Evolutionary conservation across 192 early-diverging fungal species (phyloP), one percentile per base, ranked within the genome.

Genomic region (Coemansia sp.): DNA sequence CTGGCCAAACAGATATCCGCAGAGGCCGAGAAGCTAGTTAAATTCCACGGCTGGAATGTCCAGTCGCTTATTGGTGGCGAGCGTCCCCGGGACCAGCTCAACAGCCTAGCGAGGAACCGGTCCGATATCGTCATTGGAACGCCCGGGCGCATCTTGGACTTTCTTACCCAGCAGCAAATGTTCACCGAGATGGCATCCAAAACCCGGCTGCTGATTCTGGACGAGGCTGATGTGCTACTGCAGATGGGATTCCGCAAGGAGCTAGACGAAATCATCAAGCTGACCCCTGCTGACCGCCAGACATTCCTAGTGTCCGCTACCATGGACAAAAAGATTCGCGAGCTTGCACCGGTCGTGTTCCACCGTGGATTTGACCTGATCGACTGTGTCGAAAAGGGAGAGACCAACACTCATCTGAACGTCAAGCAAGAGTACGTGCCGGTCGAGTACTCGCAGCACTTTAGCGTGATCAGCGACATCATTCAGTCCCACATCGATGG

Each of bases 291-390:
- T 22, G 68, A 93, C 11, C 91, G 96, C 51, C 91, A 95, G 76
- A 97, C 95, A 2, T 88, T 95, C 74, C 89, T 99, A 74, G 97
- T 97, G 78, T 97, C 95, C 5, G 97, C 97, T 18, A 99, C 97
- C 8, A 83, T 98, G 12, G 90, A 92, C 7, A 43, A 47, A 8
- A 87, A 90, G 63, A 93, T 98, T 78, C 71, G 78, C 61, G 71
- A 78, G 13, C 89, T 96, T 46, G 92, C 94, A 29, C 70, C 82
- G 24, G 78, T 80, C 10, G 89, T 90, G 24, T 86, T 97, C 4
- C 87, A 83, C 20, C 77, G 86, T 31, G 85, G 87, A 54, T 89
- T 93, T 69, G 84, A 87, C 24, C 76, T 90, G 70, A 87, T 98
- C 60, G 93, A 97, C 79, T 92, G 92, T 38, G 93, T 97, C 15